phyloP scores from a whole-genome alignment of 2,329 filamentous ascomycete genomes.

The Monosporascus sp. region DNA sequence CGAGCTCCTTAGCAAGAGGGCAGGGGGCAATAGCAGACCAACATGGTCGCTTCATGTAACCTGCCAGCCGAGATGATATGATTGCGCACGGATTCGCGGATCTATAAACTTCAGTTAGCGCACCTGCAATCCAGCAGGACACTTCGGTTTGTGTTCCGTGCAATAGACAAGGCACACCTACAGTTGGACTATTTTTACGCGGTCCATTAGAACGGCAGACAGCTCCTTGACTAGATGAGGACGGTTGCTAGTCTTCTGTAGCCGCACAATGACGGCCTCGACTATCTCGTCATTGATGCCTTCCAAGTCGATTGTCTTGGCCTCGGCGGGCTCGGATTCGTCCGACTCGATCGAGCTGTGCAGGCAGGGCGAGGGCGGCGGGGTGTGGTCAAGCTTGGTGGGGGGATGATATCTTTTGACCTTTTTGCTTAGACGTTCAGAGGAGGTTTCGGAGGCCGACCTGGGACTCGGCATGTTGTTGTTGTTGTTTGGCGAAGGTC shows the following conservation, averaged over 20 bases:
- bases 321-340: constrained; percentile 28
- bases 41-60: constrained; percentile 81
- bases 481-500: constrained; percentile 25
- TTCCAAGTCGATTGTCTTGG: constrained; percentile 66
- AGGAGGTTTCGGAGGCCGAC: constrained; percentile 22
- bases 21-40: constrained; percentile 77
- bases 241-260: constrained; percentile 84
- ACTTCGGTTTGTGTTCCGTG: background rate
- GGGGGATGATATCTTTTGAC: constrained; percentile 69
- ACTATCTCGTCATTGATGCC: constrained; percentile 94
- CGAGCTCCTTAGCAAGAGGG: constrained; percentile 87
- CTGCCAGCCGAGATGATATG: constrained; percentile 84
- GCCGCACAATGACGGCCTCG: constrained; percentile 78
- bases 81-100: constrained; percentile 94
- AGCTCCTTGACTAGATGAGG: constrained; percentile 95
- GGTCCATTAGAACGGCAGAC: constrained; percentile 69
- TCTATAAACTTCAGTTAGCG: constrained; percentile 43
- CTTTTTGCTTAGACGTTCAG: constrained; percentile 53
- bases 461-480: constrained; percentile 24
- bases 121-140: background rate
- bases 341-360: constrained; percentile 37
- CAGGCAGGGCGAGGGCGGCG: constrained; percentile 66
- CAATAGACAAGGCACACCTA: constrained; percentile 47
- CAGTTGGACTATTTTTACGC: constrained; percentile 84
- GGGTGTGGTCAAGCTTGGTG: constrained; percentile 64